phyloP scores from a whole-genome alignment of 441 rosid species.

The Croton setiger region DNA sequence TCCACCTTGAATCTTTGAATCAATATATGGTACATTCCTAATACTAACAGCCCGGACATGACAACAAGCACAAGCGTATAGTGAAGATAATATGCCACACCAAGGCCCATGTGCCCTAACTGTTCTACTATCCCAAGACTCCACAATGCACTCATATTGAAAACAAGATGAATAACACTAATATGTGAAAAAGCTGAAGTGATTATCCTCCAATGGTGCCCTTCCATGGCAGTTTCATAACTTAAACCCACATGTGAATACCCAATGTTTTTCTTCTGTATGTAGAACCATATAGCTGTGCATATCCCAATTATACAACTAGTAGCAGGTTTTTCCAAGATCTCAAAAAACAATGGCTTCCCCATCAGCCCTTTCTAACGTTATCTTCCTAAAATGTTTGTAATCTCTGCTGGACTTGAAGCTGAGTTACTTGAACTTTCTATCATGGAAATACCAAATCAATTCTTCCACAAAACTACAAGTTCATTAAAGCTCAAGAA shows the following conservation, averaged over 20 bases:
- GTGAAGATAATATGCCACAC: conserved; percentile 76
- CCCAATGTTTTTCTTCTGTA: conserved; percentile 88
- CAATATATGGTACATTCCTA: conserved; percentile 70
- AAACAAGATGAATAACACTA: conserved; percentile 84
- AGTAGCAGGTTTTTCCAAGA: conserved; percentile 84
- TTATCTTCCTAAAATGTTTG: not conserved
- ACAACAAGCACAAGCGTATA: conserved; percentile 77
- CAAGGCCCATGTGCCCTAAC: conserved; percentile 67
- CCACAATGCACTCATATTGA: conserved; percentile 97
- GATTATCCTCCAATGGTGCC: conserved; percentile 89
- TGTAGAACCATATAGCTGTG: conserved; percentile 69
- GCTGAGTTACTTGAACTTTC: conserved; percentile 6
- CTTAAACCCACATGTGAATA: conserved; percentile 90
- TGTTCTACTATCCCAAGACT: conserved; percentile 92
- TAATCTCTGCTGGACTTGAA: conserved; percentile 8
- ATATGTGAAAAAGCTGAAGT: conserved; percentile 93
- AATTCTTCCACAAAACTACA: conserved; percentile 10
- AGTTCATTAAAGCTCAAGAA: conserved; percentile 3
- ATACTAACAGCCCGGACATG: conserved; percentile 67
- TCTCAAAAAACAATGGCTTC: conserved; percentile 75
- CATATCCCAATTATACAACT: conserved; percentile 77
- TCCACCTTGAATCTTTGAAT: conserved; percentile 72
- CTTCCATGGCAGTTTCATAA: conserved; percentile 74
- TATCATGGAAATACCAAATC: conserved; percentile 10
- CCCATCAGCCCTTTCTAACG: conserved; percentile 47